Base-by-base conservation (phyloP, 371 early-diverging fungal species). In the Capniomyces stellatus region DNA sequence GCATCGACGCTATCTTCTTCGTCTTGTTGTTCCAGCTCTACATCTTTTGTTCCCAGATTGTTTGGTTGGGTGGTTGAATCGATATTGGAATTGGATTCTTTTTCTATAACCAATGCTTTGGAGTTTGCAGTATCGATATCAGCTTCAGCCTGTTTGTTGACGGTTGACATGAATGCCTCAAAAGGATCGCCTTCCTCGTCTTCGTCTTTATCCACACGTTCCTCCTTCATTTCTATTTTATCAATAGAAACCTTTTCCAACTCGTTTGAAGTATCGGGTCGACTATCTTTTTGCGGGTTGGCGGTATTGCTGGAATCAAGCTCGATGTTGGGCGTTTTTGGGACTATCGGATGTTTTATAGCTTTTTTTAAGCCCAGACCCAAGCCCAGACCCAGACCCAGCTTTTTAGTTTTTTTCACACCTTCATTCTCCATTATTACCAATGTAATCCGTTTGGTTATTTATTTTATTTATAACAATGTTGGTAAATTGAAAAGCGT, bases 121-220 rank as follows among this genome's bases (percentile, higher is more conserved):
- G 58, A 22, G 67, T 69, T 54, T 70, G 71, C 44, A 61, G 51
- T 43, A 66, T 73, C 47, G 29, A 63, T 49, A 15, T 73, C 63
- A 29, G 67, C 62, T 30, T 73, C 69, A 3, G 75, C 81, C 51
- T 79, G 71, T 27, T 75, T 68, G 53, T 71, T 73, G 52, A 88
- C 84, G 28, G 73, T 78, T 1, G 83, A 78, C 91, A 90, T 90
- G 63, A 89, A 90, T 0, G 89, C 87, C 51, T 90, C 91, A 48
- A 90, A 65, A 12, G 85, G 85, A 70, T 90, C 89, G 12, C 78
- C 81, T 2, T 81, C 85, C 0, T 71, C 71, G 1, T 72, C 74
- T 0, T 46, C 54, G 6, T 44, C 62, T 24, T 15, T 4, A 30
- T 51, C 4, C 28, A n/a, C n/a, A n/a, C n/a, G n/a, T n/a, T n/a